Percentiles rank a stretch among this genome's conserved stretches.
Evolutionary conservation across 2,329 filamentous ascomycete species (phyloP).

Genomic region (Pseudogymnoascus sp.): DNA sequence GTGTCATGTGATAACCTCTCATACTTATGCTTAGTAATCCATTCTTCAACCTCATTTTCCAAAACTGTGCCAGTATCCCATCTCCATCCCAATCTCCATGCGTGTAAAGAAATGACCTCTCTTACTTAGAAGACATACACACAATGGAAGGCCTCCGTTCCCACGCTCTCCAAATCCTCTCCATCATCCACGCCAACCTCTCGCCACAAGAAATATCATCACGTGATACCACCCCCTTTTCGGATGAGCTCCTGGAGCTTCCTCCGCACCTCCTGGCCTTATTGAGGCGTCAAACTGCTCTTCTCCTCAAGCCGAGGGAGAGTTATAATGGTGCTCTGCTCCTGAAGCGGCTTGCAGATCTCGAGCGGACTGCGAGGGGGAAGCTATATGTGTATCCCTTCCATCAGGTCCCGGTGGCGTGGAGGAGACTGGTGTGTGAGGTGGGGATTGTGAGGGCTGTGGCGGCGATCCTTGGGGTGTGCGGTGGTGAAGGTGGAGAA

Average conservation of each 20-base stretch:
- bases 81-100: not conserved
- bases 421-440: conserved; percentile 65
- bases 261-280: not conserved
- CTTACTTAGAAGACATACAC: not conserved
- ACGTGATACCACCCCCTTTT: not conserved
- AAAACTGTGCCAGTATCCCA: not conserved
- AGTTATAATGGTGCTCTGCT: conserved; percentile 1
- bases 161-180: not conserved
- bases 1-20: not conserved
- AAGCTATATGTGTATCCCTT: conserved; percentile 66
- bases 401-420: conserved; percentile 56
- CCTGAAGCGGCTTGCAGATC: conserved; percentile 41
- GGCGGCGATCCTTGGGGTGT: not conserved
- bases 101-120: not conserved
- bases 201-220: not conserved
- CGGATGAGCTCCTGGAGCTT: not conserved
- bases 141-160: not conserved
- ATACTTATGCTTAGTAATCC: not conserved
- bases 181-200: not conserved
- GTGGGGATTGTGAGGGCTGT: conserved; percentile 55
- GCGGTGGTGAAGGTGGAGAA: not conserved
- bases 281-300: not conserved
- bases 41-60: conserved; percentile 1
- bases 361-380: conserved; percentile 51
- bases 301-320: not conserved